Evolutionary conservation across 345 rosid species (phyloP).

Genomic region (Eucalyptus regnans): DNA sequence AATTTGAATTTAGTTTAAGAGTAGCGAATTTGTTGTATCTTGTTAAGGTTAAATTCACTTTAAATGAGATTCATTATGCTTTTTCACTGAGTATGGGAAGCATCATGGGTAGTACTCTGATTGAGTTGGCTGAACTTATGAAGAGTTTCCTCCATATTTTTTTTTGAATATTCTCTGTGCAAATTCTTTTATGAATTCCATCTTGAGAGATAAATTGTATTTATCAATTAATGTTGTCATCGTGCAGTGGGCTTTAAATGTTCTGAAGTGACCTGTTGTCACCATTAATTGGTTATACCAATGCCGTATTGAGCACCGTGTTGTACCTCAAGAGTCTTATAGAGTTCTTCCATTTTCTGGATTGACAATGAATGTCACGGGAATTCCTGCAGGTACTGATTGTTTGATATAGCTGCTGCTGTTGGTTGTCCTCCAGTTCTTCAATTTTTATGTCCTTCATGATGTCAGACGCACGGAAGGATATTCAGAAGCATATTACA

Average conservation of each 20-base stretch:
- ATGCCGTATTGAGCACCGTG: conserved; percentile 78
- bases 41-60: neutral
- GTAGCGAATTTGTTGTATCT: neutral
- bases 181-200: neutral
- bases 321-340: conserved; percentile 75
- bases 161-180: neutral
- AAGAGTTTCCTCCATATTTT: neutral
- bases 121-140: neutral
- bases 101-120: neutral
- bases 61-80: neutral
- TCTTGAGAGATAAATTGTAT: neutral
- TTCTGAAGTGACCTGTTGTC: conserved; percentile 57
- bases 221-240: neutral
- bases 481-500: conserved; percentile 42
- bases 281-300: conserved; percentile 44
- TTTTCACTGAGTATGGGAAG: neutral
- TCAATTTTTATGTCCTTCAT: neutral
- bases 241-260: conserved; percentile 79
- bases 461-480: conserved; percentile 64
- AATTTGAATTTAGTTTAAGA: neutral
- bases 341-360: conserved; percentile 89
- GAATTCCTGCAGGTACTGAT: no score
- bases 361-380: conserved; percentile 17
- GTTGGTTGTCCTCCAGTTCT: neutral
- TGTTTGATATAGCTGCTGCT: no score